Evolutionary conservation across 2,329 filamentous ascomycete genomes (phyloP).

Genomic region (Zymoseptoria tritici): DNA sequence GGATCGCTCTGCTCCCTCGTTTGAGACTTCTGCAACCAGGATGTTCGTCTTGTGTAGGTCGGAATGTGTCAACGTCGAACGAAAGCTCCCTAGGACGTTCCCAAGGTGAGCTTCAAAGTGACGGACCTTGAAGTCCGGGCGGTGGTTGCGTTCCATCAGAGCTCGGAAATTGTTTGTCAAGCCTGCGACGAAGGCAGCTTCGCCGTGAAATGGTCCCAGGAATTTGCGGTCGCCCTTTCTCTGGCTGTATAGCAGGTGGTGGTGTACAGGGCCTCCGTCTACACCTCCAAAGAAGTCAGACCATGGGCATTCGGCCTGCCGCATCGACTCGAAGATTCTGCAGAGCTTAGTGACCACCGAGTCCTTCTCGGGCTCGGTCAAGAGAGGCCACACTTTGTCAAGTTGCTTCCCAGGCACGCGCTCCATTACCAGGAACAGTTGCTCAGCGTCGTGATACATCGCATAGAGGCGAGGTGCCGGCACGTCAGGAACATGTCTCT

Average conservation of each 20-base stretch:
- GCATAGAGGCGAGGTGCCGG: constrained; percentile 3
- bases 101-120: constrained; percentile 1
- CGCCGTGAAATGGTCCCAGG: constrained; percentile 2
- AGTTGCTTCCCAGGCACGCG: constrained; percentile 2
- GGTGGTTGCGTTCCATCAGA: not conserved
- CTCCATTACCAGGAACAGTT: constrained; percentile 8
- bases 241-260: constrained; percentile 1
- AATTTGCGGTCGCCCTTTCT: not conserved
- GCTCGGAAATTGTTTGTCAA: constrained; percentile 1
- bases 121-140: not conserved
- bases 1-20: not conserved
- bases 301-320: constrained; percentile 1
- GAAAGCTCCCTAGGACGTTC: not conserved
- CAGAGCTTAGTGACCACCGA: not conserved
- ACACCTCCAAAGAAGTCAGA: constrained; percentile 1
- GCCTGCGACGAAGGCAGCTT: not conserved
- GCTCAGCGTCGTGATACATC: constrained; percentile 1
- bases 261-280: not conserved
- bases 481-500: constrained; percentile 1
- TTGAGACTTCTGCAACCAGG: not conserved
- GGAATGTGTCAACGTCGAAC: constrained; percentile 1
- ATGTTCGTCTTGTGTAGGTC: constrained; percentile 7
- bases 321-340: not conserved
- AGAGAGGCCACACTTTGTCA: not conserved
- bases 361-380: constrained; percentile 1